Conservation (phyloP, 208 protist genomes). For the Sergeia podlipaevii region DNA sequence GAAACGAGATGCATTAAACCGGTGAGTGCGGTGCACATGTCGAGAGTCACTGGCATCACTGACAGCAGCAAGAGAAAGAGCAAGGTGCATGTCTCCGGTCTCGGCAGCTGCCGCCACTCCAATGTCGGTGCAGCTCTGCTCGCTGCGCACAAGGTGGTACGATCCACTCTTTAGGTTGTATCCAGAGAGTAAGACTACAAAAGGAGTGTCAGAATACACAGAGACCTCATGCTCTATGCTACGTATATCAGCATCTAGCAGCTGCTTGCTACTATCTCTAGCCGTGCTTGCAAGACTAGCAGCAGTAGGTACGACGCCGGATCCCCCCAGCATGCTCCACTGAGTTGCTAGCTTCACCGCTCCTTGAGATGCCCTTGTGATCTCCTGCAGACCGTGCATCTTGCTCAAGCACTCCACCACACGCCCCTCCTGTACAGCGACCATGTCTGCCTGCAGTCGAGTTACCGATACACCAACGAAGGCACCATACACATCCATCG, state of each 20-base stretch:
- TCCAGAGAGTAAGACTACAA: slow-evolving; percentile 20
- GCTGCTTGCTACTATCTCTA: neutral
- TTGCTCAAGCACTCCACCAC: slow-evolving; percentile 29
- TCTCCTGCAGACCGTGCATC: no score
- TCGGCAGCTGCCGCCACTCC: slow-evolving; percentile 1
- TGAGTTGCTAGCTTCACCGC: slow-evolving; percentile 7
- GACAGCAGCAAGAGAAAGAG: neutral
- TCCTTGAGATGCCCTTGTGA: no score
- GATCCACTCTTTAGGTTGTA: slow-evolving; percentile 5
- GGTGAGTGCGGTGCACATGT: neutral
- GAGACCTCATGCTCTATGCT: neutral
- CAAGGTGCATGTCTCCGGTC: neutral
- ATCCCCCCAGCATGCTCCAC: slow-evolving; percentile 5
- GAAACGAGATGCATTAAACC: neutral
- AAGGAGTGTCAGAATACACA: neutral
- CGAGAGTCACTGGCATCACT: neutral
- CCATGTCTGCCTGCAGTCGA: slow-evolving; percentile 19
- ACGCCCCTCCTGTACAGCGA: slow-evolving; percentile 22
- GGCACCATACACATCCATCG: slow-evolving; percentile 20
- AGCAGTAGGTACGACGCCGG: no score
- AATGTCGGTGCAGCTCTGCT: slow-evolving; percentile 25
- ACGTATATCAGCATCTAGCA: neutral
- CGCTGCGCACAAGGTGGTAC: slow-evolving; percentile 26
- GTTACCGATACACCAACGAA: slow-evolving; percentile 31
- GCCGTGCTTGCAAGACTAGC: no score